Conservation (phyloP, 371 early-diverging fungal species). For the Nosema muscidifuracis region DNA sequence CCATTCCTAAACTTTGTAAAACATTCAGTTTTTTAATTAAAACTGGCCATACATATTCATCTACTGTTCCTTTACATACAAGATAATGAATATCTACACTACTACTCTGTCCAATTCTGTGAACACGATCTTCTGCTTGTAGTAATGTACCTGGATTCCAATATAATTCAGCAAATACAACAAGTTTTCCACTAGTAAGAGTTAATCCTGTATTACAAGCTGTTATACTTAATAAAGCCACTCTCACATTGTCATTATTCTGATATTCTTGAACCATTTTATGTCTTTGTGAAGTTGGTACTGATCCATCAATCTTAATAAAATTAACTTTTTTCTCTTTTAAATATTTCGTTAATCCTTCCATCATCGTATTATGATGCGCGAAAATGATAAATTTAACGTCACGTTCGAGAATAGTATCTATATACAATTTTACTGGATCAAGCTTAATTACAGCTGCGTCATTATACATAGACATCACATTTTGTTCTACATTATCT, state of each 20-base stretch:
- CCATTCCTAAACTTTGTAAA: constrained; percentile 54
- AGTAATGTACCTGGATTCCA: constrained; percentile 67
- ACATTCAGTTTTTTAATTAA: constrained; percentile 54
- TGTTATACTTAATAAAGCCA: constrained; percentile 66
- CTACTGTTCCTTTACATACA: constrained; percentile 64
- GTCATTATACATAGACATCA: constrained; percentile 33
- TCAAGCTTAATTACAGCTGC: constrained; percentile 64
- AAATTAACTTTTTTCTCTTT: constrained; percentile 50
- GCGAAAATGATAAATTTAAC: constrained; percentile 67
- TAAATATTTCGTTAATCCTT: constrained; percentile 59
- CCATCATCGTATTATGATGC: constrained; percentile 64
- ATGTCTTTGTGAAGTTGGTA: constrained; percentile 56
- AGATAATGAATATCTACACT: constrained; percentile 66
- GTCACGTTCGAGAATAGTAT: constrained; percentile 59
- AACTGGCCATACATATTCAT: constrained; percentile 61
- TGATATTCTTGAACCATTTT: constrained; percentile 61
- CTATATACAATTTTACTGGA: constrained; percentile 64
- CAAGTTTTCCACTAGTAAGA: constrained; percentile 65
- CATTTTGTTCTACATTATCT: constrained; percentile 19
- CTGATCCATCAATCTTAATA: constrained; percentile 67
- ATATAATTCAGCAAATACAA: constrained; percentile 68
- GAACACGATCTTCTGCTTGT: constrained; percentile 65
- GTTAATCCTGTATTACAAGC: constrained; percentile 67
- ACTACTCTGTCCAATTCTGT: constrained; percentile 65
- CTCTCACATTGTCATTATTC: constrained; percentile 52